Evolutionary conservation across 1,284 basidiomycete genomes (phyloP), one percentile per base, ranked within the genome.

Genomic region (Bondarzewia mesenterica): DNA sequence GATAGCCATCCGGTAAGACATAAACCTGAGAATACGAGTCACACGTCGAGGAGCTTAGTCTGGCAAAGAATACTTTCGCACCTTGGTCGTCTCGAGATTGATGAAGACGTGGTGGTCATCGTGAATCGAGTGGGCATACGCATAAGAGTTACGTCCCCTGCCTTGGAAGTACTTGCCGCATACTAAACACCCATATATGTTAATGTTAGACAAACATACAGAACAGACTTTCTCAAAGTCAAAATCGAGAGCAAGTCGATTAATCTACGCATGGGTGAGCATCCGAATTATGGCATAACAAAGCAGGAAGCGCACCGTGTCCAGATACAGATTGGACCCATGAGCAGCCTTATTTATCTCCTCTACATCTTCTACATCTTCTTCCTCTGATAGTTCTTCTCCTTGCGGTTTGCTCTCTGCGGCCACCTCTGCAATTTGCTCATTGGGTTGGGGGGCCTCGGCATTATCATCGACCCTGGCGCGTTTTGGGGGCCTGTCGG

Each of bases 151-250:
- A 54, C 85, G 83, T 16, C 96, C 94, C 57, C 96, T 77, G 4
- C 96, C 96, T 74, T 99, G 96, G 61, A 97, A 99, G 69, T 98
- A 99, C 68, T 96, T 97, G 48, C 96, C 96, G 64, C 93, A 97
- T 10, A 99, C 93, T 42, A 99, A 81, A 63, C 96, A 99, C 20
- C 92, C 93, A 61, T 99, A 99, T 54, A 91, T 89, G 66, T 99
- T 96, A 75, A 97, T 93, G 67, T 97, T 96, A 25, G 90, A 91
- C 42, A 93, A 74, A 23, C 91, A 95, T 50, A 99, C 92, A 7
- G 93, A 97, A 74, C 96, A 99, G 25, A 99, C 78, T 73, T 95
- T 93, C 72, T 99, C 96, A 62, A 99, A 99, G 70, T 99, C 96
- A 68, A 99, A 99, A 67, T 99, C 96, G 52, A 99, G 82, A 36